Evolutionary conservation across 73 alveolate species (phyloP).

Genomic region (Paramecium biaurelia): DNA sequence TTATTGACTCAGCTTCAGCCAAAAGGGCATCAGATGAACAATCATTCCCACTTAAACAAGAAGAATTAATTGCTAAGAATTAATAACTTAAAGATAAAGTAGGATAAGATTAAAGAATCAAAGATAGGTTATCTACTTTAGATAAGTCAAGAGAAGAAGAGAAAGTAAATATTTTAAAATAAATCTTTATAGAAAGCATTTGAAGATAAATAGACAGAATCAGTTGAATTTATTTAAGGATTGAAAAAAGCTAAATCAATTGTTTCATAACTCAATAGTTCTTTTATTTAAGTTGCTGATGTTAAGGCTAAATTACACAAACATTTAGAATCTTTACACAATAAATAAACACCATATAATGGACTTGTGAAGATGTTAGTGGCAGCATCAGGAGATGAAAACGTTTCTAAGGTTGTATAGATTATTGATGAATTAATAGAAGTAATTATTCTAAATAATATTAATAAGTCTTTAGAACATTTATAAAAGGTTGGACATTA

Average conservation of each 20-base stretch:
- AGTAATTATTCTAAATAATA: neutral
- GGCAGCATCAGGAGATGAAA: slow-evolving; percentile 5
- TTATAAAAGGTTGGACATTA: neutral
- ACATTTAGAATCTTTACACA: neutral
- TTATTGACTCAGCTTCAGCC: slow-evolving; percentile 39
- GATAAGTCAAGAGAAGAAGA: slow-evolving; percentile 17
- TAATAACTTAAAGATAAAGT: slow-evolving; percentile 38
- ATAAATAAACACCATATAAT: neutral
- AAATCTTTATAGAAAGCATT: neutral
- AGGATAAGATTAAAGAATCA: slow-evolving; percentile 33
- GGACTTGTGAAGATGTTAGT: slow-evolving; percentile 16
- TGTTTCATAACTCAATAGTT: slow-evolving; percentile 3
- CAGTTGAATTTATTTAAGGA: slow-evolving; percentile 37
- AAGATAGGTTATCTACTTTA: neutral
- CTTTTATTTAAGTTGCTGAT: slow-evolving; percentile 8
- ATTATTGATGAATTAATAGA: slow-evolving; percentile 52
- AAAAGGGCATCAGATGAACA: slow-evolving; percentile 22
- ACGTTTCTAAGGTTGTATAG: neutral
- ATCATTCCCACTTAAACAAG: slow-evolving; percentile 28
- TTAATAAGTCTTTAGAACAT: slow-evolving; percentile 32
- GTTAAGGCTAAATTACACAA: neutral
- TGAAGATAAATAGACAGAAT: neutral
- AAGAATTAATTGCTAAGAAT: neutral
- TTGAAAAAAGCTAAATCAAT: slow-evolving; percentile 41
- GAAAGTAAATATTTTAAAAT: neutral